Evolutionary conservation across 169 alveolate genomes (phyloP), one percentile per base, ranked within the genome.

Genomic region (Babesia ovis): DNA sequence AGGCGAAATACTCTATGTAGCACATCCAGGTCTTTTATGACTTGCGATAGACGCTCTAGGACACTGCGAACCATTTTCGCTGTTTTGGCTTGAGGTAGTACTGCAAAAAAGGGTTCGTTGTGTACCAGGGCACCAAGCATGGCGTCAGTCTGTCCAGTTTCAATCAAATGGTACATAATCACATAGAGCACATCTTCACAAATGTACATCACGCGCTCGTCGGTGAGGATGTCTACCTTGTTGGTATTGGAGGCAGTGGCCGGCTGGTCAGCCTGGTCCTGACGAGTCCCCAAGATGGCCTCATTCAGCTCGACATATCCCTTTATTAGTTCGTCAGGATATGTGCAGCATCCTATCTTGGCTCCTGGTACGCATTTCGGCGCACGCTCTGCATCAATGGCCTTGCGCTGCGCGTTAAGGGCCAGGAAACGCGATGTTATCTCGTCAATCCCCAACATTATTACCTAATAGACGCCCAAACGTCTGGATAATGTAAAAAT

Each of bases 1-100:
- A 91, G 94, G 50, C 93, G 80, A 72, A 97, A 95, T 35, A 96
- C 85, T 46, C 93, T 92, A 62, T 84, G 80, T 35, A 88, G 75
- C 37, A 76, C 85, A 46, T 88, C 83, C 14, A 88, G 57, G 39
- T 88, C 90, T 59, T 84, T 75, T 12, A 84, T 83, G 50, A 72
- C 90, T 71, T 81, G 90, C 5, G 91, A 84, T 25, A 88, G 68
- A 2, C 90, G 86, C 59, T 89, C 93, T 23, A 89, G 73, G 5
- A 84, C 82, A 55, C 82, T 77, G 58, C 85, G 59, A 18, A 89
- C 80, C 72, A 89, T 56, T 53, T 89, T 89, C 8, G 91, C 93
- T 11, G 90, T 89, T 71, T 89, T 89, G 25, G 93, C 93, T 77
- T 84, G 91, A 6, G 93, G 93, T 55, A 89, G 54, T 35, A 89